Evolutionary conservation across 176 grass and related monocot species (phyloP).

Genomic region (Saccharum officinarum): DNA sequence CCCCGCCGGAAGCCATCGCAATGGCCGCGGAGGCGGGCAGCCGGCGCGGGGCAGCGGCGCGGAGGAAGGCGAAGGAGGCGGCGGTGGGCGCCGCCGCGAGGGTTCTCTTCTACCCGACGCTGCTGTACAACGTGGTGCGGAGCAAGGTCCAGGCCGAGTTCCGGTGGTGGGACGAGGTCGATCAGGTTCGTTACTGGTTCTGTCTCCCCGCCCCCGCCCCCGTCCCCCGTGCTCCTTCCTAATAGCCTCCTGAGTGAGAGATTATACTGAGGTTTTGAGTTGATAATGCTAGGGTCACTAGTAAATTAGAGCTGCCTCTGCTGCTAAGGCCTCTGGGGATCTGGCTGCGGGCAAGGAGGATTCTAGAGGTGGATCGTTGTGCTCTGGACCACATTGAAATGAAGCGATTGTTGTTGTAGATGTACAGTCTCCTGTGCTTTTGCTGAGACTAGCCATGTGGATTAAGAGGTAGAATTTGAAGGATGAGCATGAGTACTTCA

Average conservation of each 20-base stretch:
- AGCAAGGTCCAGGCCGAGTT: constrained; percentile 88
- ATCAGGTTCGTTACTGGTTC: constrained; percentile 49
- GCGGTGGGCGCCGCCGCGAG: constrained; percentile 67
- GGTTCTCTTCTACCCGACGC: constrained; percentile 84
- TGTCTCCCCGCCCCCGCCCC: not conserved
- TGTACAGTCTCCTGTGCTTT: not conserved
- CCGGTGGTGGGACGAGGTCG: constrained; percentile 95
- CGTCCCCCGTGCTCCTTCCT: not conserved
- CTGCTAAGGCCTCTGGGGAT: not conserved
- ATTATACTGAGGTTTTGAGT: not conserved
- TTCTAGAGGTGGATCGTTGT: not conserved
- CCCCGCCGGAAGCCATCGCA: not conserved
- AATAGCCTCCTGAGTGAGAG: not conserved
- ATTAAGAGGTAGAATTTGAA: not conserved
- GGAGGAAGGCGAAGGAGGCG: constrained; percentile 64
- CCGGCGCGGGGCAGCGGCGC: not conserved
- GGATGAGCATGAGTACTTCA: not conserved
- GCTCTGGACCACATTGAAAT: not conserved
- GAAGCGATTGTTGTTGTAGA: not conserved
- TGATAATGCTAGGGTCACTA: not conserved
- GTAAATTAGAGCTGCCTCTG: not conserved
- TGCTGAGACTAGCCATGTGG: not conserved
- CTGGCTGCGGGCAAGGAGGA: not conserved
- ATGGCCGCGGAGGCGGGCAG: constrained; percentile 31
- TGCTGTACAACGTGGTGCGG: constrained; percentile 82